These are phyloP conservation scores for Pseudogymnoascus sp. DNA, from an alignment of 2,329 filamentous ascomycete genomes.

Conservation along the genomic window DNA sequence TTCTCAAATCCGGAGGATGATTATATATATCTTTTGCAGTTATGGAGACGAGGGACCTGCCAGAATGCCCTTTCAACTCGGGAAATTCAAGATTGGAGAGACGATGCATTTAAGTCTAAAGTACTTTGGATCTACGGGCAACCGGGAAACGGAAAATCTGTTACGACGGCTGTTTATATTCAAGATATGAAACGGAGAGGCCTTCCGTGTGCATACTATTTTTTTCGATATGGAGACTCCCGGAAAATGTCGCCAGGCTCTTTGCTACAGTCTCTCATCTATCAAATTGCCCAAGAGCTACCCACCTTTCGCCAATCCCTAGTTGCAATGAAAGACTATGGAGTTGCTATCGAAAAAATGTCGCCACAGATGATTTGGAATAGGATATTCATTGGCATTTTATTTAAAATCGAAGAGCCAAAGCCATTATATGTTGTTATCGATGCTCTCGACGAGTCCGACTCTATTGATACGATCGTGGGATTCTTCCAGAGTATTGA, in stretches of 20 bases:
- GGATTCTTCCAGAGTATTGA: background rate
- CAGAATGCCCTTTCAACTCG: conserved; percentile 16
- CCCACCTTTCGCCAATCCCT: conserved; percentile 11
- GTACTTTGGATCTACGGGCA: conserved; percentile 25
- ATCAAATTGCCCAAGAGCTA: conserved; percentile 21
- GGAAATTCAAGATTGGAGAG: conserved; percentile 9
- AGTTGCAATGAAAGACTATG: background rate
- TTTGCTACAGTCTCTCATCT: conserved; percentile 22
- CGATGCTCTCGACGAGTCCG: conserved; percentile 17
- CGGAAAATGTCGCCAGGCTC: conserved; percentile 18
- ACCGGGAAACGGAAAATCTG: conserved; percentile 28
- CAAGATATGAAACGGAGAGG: conserved; percentile 17
- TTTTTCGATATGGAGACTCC: conserved; percentile 24
- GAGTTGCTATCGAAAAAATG: conserved; percentile 11
- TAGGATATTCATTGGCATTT: conserved; percentile 10
- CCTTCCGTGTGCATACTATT: conserved; percentile 22
- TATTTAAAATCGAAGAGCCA: conserved; percentile 13
- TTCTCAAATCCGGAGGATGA: conserved; percentile 10
- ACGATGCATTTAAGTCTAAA: background rate
- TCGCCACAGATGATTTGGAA: conserved; percentile 14
- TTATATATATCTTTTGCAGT: conserved; percentile 14
- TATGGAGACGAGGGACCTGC: conserved; percentile 19
- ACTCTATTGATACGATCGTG: background rate
- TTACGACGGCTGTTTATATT: conserved; percentile 24
- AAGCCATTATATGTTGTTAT: conserved; percentile 15